Base-by-base conservation (phyloP, 441 rosid genomes). In the Flueggea neowawraea region DNA sequence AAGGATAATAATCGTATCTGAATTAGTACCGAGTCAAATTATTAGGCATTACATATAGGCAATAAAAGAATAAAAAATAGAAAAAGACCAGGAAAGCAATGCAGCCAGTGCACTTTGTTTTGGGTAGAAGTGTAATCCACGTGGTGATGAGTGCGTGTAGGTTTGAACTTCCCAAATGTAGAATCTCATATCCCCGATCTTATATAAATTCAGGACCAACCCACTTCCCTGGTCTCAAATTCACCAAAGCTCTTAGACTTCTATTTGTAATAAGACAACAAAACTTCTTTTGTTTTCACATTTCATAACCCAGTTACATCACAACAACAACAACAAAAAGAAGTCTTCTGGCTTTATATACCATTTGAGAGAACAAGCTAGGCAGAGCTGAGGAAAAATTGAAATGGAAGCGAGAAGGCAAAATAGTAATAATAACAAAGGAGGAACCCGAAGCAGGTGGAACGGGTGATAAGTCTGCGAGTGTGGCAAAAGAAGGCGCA, bases 111-210 rank as follows among this genome's bases (percentile, higher is more conserved):
- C 28, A 22, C 28, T 22, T 22, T 2, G 28, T 11, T 10, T 9
- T 14, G 50, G 50, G 68, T 56, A 53, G 52, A 60, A 69, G 78
- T 78, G 81, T 72, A 14, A 66, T 69, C 83, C 85, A 82, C 84
- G 72, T 65, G 72, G 71, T 67, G 14, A 63, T 61, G 65, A 76
- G 41, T 72, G 84, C 73, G 76, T 75, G 82, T 84, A 84, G 87
- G 85, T 60, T 66, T 74, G 52, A 32, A 54, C 31, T 28, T 65
- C 22, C 16, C n/a, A 8, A 16, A 39, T 43, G 12, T 4, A 4
- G 50, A 47, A 47, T 47, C 14, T 11, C 50, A 47, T 47, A 60
- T 45, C 58, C 32, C 72, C 28, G 1, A 22, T 22, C 28, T 22
- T 22, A 3, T 80, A 85, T 82, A 82, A 79, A 82, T 80, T 57